Conservation (phyloP, 495 filamentous ascomycete genomes). For the Neurospora sp. region DNA sequence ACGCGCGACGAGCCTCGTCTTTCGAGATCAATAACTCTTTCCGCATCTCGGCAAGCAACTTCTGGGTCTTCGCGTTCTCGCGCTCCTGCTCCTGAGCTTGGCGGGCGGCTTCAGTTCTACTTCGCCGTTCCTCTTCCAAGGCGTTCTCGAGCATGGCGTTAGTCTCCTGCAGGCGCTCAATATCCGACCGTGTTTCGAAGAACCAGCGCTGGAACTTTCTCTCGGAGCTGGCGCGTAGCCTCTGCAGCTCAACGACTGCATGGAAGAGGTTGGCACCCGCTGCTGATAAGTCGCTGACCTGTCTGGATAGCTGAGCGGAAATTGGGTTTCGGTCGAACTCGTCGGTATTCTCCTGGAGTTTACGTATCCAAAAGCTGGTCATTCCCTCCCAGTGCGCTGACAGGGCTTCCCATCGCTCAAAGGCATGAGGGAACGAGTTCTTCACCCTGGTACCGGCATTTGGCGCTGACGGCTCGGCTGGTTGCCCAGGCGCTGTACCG, state of each 20-base stretch:
- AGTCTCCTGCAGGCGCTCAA: conserved; percentile 77
- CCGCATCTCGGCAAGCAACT: conserved; percentile 71
- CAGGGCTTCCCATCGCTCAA: conserved; percentile 92
- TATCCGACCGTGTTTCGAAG: conserved; percentile 81
- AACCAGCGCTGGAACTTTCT: conserved; percentile 99
- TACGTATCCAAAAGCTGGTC: conserved; percentile 92
- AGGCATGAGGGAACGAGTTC: conserved; percentile 82
- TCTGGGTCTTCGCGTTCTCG: conserved; percentile 58
- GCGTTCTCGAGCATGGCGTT: conserved; percentile 67
- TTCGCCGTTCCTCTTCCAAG: conserved; percentile 61
- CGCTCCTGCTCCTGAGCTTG: conserved; percentile 53
- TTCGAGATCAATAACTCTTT: conserved; percentile 90
- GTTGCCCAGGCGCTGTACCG: conserved; percentile 13
- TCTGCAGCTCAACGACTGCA: conserved; percentile 90
- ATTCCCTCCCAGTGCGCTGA: conserved; percentile 98
- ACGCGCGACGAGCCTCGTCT: conserved; percentile 89
- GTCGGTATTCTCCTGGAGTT: conserved; percentile 78
- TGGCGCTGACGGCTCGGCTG: conserved; percentile 22
- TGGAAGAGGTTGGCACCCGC: conserved; percentile 96
- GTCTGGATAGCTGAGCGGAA: conserved; percentile 77
- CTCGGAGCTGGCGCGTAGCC: conserved; percentile 90
- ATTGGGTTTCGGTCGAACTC: conserved; percentile 74
- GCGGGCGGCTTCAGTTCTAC: conserved; percentile 52
- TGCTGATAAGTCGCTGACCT: conserved; percentile 90
- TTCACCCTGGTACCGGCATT: conserved; percentile 24